Conservation (phyloP, 2,329 filamentous ascomycete species). For the Geoglossum cookeanum region DNA sequence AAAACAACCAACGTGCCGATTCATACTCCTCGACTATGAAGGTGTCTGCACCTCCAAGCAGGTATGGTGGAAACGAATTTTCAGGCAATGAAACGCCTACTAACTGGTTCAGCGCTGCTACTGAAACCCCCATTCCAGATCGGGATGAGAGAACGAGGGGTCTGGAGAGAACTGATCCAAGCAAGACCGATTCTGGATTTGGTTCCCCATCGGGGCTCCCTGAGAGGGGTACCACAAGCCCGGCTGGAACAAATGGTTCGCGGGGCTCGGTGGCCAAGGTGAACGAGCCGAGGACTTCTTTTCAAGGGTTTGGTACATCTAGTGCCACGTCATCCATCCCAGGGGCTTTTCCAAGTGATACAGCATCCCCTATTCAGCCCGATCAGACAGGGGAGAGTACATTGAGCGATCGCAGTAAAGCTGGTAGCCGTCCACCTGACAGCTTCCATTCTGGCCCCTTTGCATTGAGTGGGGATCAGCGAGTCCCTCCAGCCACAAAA, state of each 20-base stretch:
- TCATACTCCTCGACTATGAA: conserved; percentile 61
- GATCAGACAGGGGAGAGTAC: conserved; percentile 29
- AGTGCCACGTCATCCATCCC: conserved; percentile 14
- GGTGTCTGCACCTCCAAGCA: conserved; percentile 52
- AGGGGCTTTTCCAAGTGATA: conserved; percentile 27
- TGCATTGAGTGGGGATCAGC: conserved; percentile 15
- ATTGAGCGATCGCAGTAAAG: conserved; percentile 26
- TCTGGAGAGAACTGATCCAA: conserved; percentile 13
- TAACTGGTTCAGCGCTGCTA: conserved; percentile 16
- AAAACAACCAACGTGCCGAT: conserved; percentile 35
- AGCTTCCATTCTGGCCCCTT: conserved; percentile 23
- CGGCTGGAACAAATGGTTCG: conserved; percentile 11
- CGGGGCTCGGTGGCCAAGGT: neutral
- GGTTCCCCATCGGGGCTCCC: conserved; percentile 7
- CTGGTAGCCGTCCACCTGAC: conserved; percentile 22
- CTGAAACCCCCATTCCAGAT: conserved; percentile 11
- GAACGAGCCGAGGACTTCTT: conserved; percentile 1
- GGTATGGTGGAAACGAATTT: conserved; percentile 34
- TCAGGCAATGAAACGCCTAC: conserved; percentile 25
- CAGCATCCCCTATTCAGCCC: conserved; percentile 25
- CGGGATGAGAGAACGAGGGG: conserved; percentile 6
- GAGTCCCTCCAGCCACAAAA: conserved; percentile 31
- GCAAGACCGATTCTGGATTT: conserved; percentile 8
- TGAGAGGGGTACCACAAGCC: conserved; percentile 12
- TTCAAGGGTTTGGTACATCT: conserved; percentile 14